Evolutionary conservation across 78 protist species (phyloP).

Genomic region (Creolimax fragrantissima): DNA sequence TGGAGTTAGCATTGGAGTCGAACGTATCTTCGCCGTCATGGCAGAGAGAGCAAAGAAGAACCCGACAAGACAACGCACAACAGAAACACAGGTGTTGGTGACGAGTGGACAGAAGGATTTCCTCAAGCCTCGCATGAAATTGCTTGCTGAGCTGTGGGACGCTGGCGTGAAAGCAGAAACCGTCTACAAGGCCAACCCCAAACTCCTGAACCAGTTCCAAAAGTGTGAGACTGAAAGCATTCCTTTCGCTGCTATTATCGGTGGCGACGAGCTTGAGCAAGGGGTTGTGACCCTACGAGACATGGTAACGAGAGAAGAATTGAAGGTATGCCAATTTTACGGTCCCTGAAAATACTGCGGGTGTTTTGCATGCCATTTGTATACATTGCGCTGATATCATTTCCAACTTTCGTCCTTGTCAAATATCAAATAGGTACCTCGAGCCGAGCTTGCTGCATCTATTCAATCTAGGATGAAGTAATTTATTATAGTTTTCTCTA

Average conservation of each 20-base stretch:
- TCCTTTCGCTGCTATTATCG: conserved; percentile 55
- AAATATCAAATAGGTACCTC: neutral
- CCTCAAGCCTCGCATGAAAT: conserved; percentile 45
- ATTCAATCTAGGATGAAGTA: neutral
- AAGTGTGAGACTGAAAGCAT: conserved; percentile 28
- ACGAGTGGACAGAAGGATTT: conserved; percentile 29
- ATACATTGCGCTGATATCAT: neutral
- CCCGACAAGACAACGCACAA: conserved; percentile 9
- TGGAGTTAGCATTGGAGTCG: conserved; percentile 83
- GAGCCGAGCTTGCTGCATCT: neutral
- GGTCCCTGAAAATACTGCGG: neutral
- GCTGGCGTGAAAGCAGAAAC: conserved; percentile 62
- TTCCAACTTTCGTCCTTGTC: neutral
- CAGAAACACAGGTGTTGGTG: conserved; percentile 35
- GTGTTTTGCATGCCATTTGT: neutral
- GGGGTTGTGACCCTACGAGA: conserved; percentile 40
- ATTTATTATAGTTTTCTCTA: no score
- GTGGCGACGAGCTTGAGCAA: conserved; percentile 52
- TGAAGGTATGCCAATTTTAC: neutral
- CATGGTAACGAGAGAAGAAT: conserved; percentile 20
- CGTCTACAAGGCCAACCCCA: conserved; percentile 46
- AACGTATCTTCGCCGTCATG: conserved; percentile 72
- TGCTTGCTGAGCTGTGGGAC: conserved; percentile 54
- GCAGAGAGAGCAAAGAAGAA: conserved; percentile 17
- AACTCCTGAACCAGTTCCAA: conserved; percentile 42